Conservation (phyloP, 106 monocot species). For the Allium fistulosum region DNA sequence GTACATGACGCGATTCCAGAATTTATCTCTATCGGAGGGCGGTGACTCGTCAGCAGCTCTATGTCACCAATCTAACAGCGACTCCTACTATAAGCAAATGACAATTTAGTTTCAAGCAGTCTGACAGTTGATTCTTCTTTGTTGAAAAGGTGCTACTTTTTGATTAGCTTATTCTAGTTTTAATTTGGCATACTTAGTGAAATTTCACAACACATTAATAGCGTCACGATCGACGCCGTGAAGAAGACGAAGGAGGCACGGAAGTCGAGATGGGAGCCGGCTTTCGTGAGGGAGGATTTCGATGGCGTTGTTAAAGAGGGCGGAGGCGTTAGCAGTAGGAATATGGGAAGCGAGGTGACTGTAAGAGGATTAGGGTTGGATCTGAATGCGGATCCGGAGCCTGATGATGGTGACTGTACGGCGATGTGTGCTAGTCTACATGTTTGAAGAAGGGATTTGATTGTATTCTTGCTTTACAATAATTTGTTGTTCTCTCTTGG, state of each 20-base stretch:
- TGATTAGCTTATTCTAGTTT: too few relatives aligned
- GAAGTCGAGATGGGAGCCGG: constrained; percentile 7
- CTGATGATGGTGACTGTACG: constrained; percentile 7
- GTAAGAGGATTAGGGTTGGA: not conserved
- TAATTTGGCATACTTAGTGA: too few relatives aligned
- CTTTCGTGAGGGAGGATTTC: constrained; percentile 15
- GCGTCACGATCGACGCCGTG: not conserved
- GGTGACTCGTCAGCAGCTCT: too few relatives aligned
- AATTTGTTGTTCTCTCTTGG: not conserved
- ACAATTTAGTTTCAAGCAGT: too few relatives aligned
- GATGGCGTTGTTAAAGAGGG: not conserved
- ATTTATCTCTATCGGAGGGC: too few relatives aligned
- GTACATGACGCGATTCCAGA: too few relatives aligned
- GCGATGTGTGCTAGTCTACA: not conserved
- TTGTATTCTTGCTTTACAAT: not conserved
- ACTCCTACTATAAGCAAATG: too few relatives aligned
- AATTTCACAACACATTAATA: not conserved
- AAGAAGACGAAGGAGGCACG: not conserved
- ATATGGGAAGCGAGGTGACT: not conserved
- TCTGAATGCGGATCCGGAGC: constrained; percentile 15
- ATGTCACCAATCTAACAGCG: too few relatives aligned
- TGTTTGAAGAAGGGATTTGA: not conserved
- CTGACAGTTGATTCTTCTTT: too few relatives aligned
- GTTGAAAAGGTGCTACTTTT: too few relatives aligned
- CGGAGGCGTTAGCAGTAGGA: not conserved